Base-by-base conservation (phyloP, 2,329 filamentous ascomycete species). In the Alternaria sp. region DNA sequence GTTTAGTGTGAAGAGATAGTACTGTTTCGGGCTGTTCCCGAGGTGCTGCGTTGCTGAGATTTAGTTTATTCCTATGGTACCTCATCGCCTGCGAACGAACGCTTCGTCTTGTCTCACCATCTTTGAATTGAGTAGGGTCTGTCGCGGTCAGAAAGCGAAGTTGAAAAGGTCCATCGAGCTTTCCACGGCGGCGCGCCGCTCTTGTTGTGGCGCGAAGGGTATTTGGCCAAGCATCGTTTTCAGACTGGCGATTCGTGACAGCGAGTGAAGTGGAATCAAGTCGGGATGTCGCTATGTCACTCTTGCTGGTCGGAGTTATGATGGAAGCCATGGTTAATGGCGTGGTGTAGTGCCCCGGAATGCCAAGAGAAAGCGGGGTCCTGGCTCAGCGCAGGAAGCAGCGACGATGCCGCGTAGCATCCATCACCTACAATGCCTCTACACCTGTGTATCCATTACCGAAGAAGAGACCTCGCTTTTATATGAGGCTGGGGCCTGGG, bases 51-150 rank as follows among this genome's bases (percentile, higher is more conserved):
- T 36, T 1, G 7, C n/a, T 9, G 3, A n/a, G 21, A 62, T 62
- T 50, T 13, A 62, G 59, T 45, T 68, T 69, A 46, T 73, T 76
- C 46, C 73, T 63, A 58, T 74, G 73, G 19, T 74, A 69, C 7
- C 70, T 72, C 76, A 78, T 79, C 23, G 73, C 76, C 55, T 77
- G 74, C 6, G 75, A 78, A 9, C 76, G 76, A 47, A 79, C 69
- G 51, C 68, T 75, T 32, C 70, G 67, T 58, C 73, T 76, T 6
- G 67, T 65, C 5, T 64, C 57, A 32, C 70, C 68, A 46, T 73
- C 66, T 25, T 72, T 77, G 63, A 79, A 79, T 12, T 78, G 68
- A 6, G 73, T 70, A 2, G 68, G 76, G 49, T 77, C 66, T 32
- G 75, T 78, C 25, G 73, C 75, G 3, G 73, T 75, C 11, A 78